These are phyloP conservation scores for Trichoderma pleuroti DNA, from an alignment of 2,329 filamentous ascomycete genomes.

Conservation along the genomic window DNA sequence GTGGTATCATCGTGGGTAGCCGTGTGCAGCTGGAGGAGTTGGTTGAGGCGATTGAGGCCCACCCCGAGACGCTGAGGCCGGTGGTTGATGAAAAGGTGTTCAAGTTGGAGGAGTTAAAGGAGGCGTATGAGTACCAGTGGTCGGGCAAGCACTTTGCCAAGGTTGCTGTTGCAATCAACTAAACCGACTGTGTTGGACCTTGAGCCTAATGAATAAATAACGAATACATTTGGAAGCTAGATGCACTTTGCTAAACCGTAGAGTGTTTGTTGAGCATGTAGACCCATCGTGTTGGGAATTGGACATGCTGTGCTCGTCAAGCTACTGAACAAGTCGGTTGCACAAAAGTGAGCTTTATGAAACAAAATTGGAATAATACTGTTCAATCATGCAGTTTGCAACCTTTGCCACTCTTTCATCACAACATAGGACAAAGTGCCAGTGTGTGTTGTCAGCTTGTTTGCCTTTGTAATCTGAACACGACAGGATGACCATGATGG, in stretches of 20 bases:
- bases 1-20: constrained; percentile 47
- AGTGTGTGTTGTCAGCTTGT: background rate
- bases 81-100: constrained; percentile 43
- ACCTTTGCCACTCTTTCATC: background rate
- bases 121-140: constrained; percentile 42
- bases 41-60: constrained; percentile 46
- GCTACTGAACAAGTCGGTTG: background rate
- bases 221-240: background rate
- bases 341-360: background rate
- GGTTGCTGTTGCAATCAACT: constrained; percentile 33
- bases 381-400: background rate
- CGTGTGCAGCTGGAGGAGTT: constrained; percentile 50
- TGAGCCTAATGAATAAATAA: background rate
- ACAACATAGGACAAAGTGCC: background rate
- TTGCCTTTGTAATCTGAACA: background rate
- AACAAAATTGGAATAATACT: background rate
- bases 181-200: background rate
- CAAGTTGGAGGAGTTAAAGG: constrained; percentile 41
- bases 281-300: background rate
- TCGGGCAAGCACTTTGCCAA: constrained; percentile 40
- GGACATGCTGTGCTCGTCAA: background rate
- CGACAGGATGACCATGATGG: background rate
- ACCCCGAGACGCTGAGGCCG: constrained; percentile 42
- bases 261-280: background rate
- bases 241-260: background rate